phyloP scores from a whole-genome alignment of 2,329 filamentous ascomycete species.

The Epicoccum nigrum region DNA sequence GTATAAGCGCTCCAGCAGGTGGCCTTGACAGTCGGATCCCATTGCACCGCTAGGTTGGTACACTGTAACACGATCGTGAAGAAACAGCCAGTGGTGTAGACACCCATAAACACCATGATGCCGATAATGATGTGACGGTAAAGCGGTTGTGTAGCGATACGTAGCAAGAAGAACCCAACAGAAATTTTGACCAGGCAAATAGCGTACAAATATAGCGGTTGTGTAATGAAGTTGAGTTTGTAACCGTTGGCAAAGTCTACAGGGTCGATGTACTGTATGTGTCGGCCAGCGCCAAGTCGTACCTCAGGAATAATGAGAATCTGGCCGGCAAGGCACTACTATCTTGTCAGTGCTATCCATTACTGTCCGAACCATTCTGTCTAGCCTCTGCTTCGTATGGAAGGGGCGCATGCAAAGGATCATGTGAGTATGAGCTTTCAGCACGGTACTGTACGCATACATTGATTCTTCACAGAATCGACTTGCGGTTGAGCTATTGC shows the following conservation, averaged over 20 bases:
- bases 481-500: no score
- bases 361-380: neutral
- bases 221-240: slow-evolving; percentile 57
- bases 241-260: slow-evolving; percentile 46
- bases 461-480: no score
- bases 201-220: slow-evolving; percentile 55
- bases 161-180: slow-evolving; percentile 56
- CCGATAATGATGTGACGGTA: slow-evolving; percentile 52
- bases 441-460: no score
- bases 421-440: neutral
- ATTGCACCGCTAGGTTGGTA: slow-evolving; percentile 53
- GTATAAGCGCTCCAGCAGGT: slow-evolving; percentile 53
- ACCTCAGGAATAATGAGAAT: slow-evolving; percentile 52
- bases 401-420: neutral
- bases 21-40: slow-evolving; percentile 50
- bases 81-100: slow-evolving; percentile 54
- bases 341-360: slow-evolving; percentile 6
- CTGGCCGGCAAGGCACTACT: slow-evolving; percentile 48
- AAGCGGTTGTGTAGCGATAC: slow-evolving; percentile 49
- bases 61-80: slow-evolving; percentile 59
- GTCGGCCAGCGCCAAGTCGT: slow-evolving; percentile 54
- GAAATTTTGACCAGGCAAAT: slow-evolving; percentile 57
- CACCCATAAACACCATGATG: slow-evolving; percentile 54
- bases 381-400: neutral
- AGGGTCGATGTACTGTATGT: slow-evolving; percentile 51